Conservation (phyloP, 768 basidiomycete species). For the Gymnopilus junonius region DNA sequence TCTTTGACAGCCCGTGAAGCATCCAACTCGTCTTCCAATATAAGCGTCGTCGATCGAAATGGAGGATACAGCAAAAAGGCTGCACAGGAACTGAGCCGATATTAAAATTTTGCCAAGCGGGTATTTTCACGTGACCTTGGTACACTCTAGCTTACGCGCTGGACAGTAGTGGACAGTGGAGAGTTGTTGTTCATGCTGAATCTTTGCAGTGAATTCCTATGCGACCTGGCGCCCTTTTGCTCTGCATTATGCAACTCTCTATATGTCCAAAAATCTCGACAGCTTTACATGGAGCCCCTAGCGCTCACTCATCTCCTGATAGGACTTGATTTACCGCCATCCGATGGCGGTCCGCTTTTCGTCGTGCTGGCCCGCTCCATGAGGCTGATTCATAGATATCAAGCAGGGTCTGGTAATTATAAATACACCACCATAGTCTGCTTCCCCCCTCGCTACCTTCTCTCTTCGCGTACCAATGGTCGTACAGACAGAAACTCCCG, state of each 20-base stretch:
- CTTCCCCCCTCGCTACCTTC: neutral
- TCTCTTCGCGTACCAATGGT: conserved; percentile 18
- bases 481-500: conserved; percentile 28
- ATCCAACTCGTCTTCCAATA: neutral
- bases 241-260: neutral
- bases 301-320: neutral
- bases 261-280: neutral
- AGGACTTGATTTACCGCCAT: neutral
- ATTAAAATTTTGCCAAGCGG: neutral
- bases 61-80: too few relatives aligned
- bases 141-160: too few relatives aligned
- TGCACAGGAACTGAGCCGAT: too few relatives aligned
- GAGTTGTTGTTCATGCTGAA: too few relatives aligned
- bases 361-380: neutral
- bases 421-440: neutral
- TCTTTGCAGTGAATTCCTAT: too few relatives aligned
- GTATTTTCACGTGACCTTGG: neutral
- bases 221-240: too few relatives aligned
- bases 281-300: neutral
- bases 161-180: too few relatives aligned
- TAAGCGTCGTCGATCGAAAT: neutral
- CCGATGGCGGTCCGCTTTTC: neutral
- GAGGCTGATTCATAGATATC: neutral
- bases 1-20: neutral
- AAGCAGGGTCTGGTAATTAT: neutral